These are phyloP conservation scores for Geotrichum carabidarum DNA, from an alignment of 1,139 yeast genomes.

Conservation along the genomic window DNA sequence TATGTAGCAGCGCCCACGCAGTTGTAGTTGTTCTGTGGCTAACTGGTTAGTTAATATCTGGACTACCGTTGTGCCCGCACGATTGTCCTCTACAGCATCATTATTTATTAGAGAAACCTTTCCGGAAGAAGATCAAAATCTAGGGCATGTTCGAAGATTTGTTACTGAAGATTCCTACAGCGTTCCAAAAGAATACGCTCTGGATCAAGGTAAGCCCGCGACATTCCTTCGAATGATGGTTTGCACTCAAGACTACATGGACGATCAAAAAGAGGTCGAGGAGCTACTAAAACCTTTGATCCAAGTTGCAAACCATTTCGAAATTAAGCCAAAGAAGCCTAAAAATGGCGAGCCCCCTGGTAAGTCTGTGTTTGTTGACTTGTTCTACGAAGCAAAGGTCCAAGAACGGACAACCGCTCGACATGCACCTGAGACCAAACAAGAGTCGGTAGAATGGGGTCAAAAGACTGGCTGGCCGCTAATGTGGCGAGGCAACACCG, in stretches of 20 bases:
- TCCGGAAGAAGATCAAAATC: slow-evolving; percentile 2
- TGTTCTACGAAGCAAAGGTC: slow-evolving; percentile 30
- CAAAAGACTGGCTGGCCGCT: slow-evolving; percentile 67
- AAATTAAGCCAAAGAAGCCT: slow-evolving; percentile 10
- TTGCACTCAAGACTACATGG: slow-evolving; percentile 28
- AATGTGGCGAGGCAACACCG: slow-evolving; percentile 90
- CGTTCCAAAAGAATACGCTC: neutral
- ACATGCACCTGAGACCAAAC: slow-evolving; percentile 59
- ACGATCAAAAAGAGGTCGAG: slow-evolving; percentile 22
- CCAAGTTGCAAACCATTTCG: slow-evolving; percentile 5
- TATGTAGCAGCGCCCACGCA: neutral
- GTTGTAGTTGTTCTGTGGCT: neutral
- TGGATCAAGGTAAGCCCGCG: slow-evolving; percentile 14
- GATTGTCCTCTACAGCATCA: slow-evolving; percentile 39
- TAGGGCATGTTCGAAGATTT: slow-evolving; percentile 39
- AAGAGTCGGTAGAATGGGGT: slow-evolving; percentile 61
- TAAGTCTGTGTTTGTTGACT: slow-evolving; percentile 20
- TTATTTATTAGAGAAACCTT: slow-evolving; percentile 29
- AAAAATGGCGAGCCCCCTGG: slow-evolving; percentile 16
- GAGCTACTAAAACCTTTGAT: slow-evolving; percentile 20
- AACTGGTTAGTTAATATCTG: slow-evolving; percentile 37
- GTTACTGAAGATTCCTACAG: slow-evolving; percentile 28
- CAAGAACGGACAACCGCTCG: slow-evolving; percentile 43
- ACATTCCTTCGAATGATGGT: slow-evolving; percentile 36
- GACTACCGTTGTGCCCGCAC: slow-evolving; percentile 49